Conservation (phyloP, 257 asterid genomes). For the Petrea volubilis region DNA sequence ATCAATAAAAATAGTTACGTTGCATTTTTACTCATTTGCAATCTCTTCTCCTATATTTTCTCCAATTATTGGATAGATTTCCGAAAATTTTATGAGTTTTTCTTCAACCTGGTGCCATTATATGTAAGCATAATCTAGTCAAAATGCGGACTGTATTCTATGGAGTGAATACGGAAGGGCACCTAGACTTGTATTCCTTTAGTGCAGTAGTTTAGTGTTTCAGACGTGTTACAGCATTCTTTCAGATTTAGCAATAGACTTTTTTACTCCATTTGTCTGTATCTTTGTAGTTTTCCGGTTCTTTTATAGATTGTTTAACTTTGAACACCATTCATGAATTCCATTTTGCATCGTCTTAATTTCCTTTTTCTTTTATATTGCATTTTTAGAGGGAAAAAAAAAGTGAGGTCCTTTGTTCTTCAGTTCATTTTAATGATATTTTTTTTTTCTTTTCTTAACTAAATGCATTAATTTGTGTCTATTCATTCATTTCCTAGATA, state of each 20-base stretch:
- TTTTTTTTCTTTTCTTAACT: background rate
- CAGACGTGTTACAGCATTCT: too few species aligned
- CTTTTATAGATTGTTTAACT: background rate
- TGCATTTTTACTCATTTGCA: too few species aligned
- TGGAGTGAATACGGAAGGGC: too few species aligned
- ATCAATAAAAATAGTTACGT: too few species aligned
- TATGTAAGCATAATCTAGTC: too few species aligned
- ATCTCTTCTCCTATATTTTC: too few species aligned
- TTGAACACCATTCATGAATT: background rate
- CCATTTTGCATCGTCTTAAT: background rate
- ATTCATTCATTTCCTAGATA: background rate
- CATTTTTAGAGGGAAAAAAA: background rate
- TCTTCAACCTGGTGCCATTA: too few species aligned
- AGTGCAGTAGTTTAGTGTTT: too few species aligned
- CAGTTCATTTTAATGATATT: background rate
- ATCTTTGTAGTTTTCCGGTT: background rate
- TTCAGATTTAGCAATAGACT: background rate
- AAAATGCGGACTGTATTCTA: too few species aligned
- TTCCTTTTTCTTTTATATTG: background rate
- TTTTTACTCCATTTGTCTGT: background rate
- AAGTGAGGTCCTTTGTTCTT: background rate
- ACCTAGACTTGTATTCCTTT: too few species aligned
- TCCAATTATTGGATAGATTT: too few species aligned
- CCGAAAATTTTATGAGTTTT: too few species aligned
- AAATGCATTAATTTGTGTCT: background rate